Base-by-base conservation (phyloP, 257 asterid species). In the Lycium ferocissimum region DNA sequence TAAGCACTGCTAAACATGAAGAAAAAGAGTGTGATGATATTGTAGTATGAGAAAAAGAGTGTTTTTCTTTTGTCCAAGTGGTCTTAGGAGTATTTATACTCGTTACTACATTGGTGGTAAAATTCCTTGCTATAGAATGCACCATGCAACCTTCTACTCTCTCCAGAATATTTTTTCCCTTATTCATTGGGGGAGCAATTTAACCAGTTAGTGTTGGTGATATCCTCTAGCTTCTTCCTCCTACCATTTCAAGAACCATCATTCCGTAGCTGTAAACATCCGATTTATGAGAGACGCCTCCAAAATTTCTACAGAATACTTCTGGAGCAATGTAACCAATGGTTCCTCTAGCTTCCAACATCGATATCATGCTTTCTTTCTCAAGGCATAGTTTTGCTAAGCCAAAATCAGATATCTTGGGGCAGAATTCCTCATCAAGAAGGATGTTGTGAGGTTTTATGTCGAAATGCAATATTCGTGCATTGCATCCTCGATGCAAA, bases 361-460 rank as follows among this genome's bases (percentile, higher is more conserved):
- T 85, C 1, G 90, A 85, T 26, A 87, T 49, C 33, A 14, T n/a
- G 51, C 89, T 89, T 43, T 80, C 76, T 49, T 76, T 81, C 10
- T 20, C 40, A n/a, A 72, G 37, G 59, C 87, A 89, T 20, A 85
- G 14, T 59, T 83, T 89, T 4, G 89, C 80, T 20, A 89, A 17
- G 22, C 91, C 91, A 73, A 89, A 89, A 83, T 87, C 89, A 11
- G 91, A 85, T 40, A 89, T 87, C 82, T 83, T 89, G 3, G 91
- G 91, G 71, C 79, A 70, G 37, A 87, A 89, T 22, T 89, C 83
- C 13, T 83, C 54, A 40, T 83, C 89, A 0, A 89, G 87, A 47
- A 89, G 86, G 57, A 88, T 86, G n/a, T 88, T 88, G 15, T 86
- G 91, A 65, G 89, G 89, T 51, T 88, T 88, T 61, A 89, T 89